phyloP scores from a whole-genome alignment of 2,329 filamentous ascomycete species.

The Phialemonium atrogriseum region DNA sequence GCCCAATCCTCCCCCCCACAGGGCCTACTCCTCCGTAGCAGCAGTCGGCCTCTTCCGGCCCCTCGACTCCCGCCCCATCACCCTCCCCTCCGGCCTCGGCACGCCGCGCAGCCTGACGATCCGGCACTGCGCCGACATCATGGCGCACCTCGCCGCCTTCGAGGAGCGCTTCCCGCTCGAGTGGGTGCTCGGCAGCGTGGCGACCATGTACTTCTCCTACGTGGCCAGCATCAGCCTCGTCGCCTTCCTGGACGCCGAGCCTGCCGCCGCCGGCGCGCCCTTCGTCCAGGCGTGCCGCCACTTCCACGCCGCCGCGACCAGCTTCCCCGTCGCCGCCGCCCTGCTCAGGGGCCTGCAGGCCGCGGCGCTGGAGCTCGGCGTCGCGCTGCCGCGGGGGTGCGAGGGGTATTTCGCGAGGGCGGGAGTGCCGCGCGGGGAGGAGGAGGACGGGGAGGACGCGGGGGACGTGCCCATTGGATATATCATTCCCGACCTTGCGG shows the following conservation, averaged over 20 bases:
- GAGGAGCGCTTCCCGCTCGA: neutral
- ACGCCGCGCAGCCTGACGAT: neutral
- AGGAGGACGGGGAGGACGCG: constrained; percentile 2
- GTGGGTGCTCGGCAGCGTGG: neutral
- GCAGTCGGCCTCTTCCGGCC: constrained; percentile 1
- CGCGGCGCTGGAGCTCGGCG: neutral
- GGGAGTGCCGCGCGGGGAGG: constrained; percentile 1
- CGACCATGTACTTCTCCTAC: constrained; percentile 3
- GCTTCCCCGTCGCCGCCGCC: constrained; percentile 2
- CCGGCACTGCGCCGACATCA: constrained; percentile 1
- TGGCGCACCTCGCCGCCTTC: neutral
- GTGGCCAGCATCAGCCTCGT: constrained; percentile 4
- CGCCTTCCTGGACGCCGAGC: constrained; percentile 1
- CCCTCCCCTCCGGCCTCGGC: neutral
- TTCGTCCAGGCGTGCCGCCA: constrained; percentile 1
- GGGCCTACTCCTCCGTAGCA: constrained; percentile 1
- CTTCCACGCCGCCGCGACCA: constrained; percentile 1
- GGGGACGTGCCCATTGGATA: constrained; percentile 1
- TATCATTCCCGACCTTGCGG: neutral
- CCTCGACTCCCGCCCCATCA: neutral
- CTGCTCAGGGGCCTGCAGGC: constrained; percentile 2
- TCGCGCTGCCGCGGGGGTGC: neutral
- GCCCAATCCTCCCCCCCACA: neutral
- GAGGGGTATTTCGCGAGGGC: neutral
- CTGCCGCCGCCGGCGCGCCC: neutral